A percentile compares a stretch with the other conserved stretches of the same genome.
phyloP scores from a whole-genome alignment of 805 yeast genomes.

The Candida mattraensis region DNA sequence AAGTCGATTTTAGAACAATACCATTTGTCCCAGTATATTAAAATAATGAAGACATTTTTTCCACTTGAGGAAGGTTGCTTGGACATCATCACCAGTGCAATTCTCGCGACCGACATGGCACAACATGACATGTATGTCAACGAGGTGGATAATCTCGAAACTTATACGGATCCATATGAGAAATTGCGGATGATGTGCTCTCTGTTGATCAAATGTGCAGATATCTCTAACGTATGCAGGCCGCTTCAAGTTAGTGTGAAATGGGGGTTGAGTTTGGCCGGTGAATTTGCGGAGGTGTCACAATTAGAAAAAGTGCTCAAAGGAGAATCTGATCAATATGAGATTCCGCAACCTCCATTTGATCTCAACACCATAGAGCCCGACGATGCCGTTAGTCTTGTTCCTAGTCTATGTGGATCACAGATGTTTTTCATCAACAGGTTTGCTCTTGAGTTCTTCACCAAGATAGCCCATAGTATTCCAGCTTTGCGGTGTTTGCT shows the following conservation, averaged over 20 bases:
- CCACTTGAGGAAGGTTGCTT: slow-evolving; percentile 3
- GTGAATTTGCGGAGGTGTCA: slow-evolving; percentile 73
- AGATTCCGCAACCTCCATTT: slow-evolving; percentile 5
- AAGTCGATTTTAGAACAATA: slow-evolving; percentile 78
- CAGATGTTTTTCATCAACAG: slow-evolving; percentile 82
- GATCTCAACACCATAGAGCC: slow-evolving; percentile 31
- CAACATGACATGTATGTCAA: slow-evolving; percentile 72
- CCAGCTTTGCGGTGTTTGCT: slow-evolving; percentile 61
- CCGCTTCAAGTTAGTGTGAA: slow-evolving; percentile 71
- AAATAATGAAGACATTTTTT: slow-evolving; percentile 32
- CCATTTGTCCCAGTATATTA: slow-evolving; percentile 67
- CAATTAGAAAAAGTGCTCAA: slow-evolving; percentile 42
- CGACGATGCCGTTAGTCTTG: slow-evolving; percentile 43
- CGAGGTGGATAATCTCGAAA: slow-evolving; percentile 42
- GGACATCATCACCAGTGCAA: slow-evolving; percentile 26
- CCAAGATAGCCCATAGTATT: slow-evolving; percentile 56
- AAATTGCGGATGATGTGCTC: slow-evolving; percentile 50
- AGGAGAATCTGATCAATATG: slow-evolving; percentile 12
- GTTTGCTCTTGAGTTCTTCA: slow-evolving; percentile 78
- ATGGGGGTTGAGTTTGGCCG: slow-evolving; percentile 81
- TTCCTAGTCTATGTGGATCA: slow-evolving; percentile 59
- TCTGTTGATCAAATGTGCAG: slow-evolving; percentile 88
- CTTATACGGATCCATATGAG: slow-evolving; percentile 25
- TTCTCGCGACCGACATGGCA: slow-evolving; percentile 93
- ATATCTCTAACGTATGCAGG: slow-evolving; percentile 89